Evolutionary conservation across 2,329 filamentous ascomycete genomes (phyloP), one percentile per base, ranked within the genome.

Genomic region (Amauroascus verrucosus): DNA sequence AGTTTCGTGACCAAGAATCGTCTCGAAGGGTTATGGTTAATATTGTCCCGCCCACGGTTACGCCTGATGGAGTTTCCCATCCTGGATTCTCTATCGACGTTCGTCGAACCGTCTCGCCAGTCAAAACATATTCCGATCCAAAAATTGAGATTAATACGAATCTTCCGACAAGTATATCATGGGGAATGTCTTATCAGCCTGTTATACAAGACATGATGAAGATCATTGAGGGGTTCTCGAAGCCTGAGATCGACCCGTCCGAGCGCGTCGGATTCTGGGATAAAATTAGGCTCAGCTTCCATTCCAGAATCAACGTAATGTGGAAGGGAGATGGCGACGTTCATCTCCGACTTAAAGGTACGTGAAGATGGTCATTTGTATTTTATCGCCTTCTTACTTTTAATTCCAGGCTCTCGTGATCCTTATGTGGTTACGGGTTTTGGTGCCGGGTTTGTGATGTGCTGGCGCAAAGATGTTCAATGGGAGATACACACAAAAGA

Each of bases 161-260:
- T 51, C 81, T 91, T 55, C 88, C 94, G 1, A 98, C 93, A 0
- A 83, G 87, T 43, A 91, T 98, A 51, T 96, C 91, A 0, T 98
- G 93, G 94, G 90, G 90, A 6, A 90, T 93, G 44, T 95, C 90
- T 1, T 98, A 97, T 64, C 94, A 98, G 64, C 93, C 94, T 26
- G 91, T 91, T 1, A 91, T 98, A 47, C 93, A 98, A 67, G 94
- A 98, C 65, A 95, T 97, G 86, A 98, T 98, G 93, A 96, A 97
- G 80, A 90, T 90, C 24, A 86, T 98, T 57, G 93, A 98, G 70
- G 91, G 87, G 1, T 97, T 98, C 67, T 96, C 91, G 0, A 98
- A 98, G 66, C 88, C 91, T 6, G 90, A 91, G 58, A 77, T 96
- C 26, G 94, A 98, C 67, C 85, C 87, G 1, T 97, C 93, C 0